phyloP scores from a whole-genome alignment of 202 grass and related monocot genomes.

The Bolboschoenoplectus hybrid region DNA sequence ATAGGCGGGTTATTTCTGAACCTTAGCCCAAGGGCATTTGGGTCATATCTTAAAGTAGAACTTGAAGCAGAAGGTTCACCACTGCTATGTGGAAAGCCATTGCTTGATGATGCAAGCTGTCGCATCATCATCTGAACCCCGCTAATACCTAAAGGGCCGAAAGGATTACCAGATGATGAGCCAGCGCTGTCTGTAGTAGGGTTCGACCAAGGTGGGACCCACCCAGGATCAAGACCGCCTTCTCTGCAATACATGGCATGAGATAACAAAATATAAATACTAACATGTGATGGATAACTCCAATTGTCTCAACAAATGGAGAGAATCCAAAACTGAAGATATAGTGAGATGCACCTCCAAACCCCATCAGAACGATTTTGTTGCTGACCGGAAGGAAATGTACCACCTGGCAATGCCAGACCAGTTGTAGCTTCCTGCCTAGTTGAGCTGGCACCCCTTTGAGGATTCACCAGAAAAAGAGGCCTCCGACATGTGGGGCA shows the following conservation, averaged over 20 bases:
- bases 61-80: conserved; percentile 53
- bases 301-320: conserved; percentile 6
- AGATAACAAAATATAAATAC: conserved; percentile 27
- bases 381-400: conserved; percentile 63
- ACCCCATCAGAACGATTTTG: conserved; percentile 68
- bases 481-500: conserved; percentile 97
- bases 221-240: conserved; percentile 70
- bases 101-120: conserved; percentile 76
- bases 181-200: conserved; percentile 64
- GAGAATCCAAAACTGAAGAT: conserved; percentile 30
- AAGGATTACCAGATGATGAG: conserved; percentile 67
- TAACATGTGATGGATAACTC: conserved; percentile 26
- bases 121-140: conserved; percentile 99
- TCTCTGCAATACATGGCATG: conserved; percentile 60
- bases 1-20: conserved; percentile 46
- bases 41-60: conserved; percentile 54
- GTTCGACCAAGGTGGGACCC: conserved; percentile 65
- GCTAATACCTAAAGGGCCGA: conserved; percentile 63
- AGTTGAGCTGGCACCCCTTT: conserved; percentile 57
- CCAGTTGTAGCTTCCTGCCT: conserved; percentile 46
- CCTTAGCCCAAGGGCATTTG: conserved; percentile 63
- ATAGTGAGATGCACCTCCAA: conserved; percentile 69
- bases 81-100: conserved; percentile 68
- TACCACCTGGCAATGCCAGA: conserved; percentile 66
- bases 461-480: conserved; percentile 58